Percentiles rank a stretch among this genome's conserved stretches.
These are phyloP conservation scores for Sarocladium brachiariae DNA, from an alignment of 2,329 filamentous ascomycete genomes.

Conservation along the genomic window DNA sequence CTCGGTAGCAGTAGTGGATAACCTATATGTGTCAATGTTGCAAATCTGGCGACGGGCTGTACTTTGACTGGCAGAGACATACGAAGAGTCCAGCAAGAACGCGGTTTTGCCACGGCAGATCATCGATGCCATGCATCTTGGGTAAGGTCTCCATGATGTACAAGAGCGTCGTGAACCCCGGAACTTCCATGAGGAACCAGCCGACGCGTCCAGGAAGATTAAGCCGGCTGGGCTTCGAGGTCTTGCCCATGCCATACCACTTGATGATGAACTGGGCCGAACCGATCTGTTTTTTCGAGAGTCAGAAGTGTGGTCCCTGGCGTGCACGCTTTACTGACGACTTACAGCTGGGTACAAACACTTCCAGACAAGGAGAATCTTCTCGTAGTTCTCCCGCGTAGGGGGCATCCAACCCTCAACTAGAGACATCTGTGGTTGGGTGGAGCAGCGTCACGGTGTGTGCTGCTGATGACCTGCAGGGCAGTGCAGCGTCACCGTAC, in stretches of 20 bases:
- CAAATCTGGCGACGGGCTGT: too few species aligned
- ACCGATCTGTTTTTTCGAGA: slow-evolving; percentile 34
- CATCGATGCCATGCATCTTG: slow-evolving; percentile 43
- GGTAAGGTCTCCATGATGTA: slow-evolving; percentile 73
- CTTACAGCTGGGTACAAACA: slow-evolving; percentile 46
- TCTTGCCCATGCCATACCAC: slow-evolving; percentile 92
- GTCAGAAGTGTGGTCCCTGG: neutral
- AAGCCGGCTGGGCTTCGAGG: slow-evolving; percentile 63
- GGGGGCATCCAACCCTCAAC: slow-evolving; percentile 51
- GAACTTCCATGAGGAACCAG: slow-evolving; percentile 84
- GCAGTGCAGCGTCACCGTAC: too few species aligned
- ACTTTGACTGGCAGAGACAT: too few species aligned
- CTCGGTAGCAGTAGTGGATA: slow-evolving; percentile 87
- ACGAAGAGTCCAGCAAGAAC: slow-evolving; percentile 64
- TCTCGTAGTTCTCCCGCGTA: slow-evolving; percentile 50
- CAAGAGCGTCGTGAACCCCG: slow-evolving; percentile 68
- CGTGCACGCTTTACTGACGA: slow-evolving; percentile 1
- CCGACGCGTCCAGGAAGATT: slow-evolving; percentile 86
- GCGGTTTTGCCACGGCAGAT: slow-evolving; percentile 71
- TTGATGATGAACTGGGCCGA: slow-evolving; percentile 67
- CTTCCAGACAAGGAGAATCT: slow-evolving; percentile 45
- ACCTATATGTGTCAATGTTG: too few species aligned
- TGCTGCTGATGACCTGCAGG: neutral
- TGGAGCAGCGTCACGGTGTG: neutral
- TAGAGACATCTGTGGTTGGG: slow-evolving; percentile 33